phyloP scores from a whole-genome alignment of 345 rosid species.

The Abelmoschus esculentus region DNA sequence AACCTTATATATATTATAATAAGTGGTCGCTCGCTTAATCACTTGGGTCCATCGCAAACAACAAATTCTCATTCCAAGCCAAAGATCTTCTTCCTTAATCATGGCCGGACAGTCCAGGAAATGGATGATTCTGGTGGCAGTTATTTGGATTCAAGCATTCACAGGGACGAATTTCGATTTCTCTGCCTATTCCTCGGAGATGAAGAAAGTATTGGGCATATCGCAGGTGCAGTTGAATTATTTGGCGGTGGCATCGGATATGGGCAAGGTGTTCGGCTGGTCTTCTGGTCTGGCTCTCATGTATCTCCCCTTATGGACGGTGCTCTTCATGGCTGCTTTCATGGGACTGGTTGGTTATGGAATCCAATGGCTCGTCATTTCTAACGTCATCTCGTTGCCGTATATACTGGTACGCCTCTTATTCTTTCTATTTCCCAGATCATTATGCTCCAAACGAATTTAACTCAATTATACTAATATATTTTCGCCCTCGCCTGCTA shows the following conservation, averaged over 20 bases:
- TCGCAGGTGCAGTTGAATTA: constrained; percentile 92
- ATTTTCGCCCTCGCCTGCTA: too few relatives aligned
- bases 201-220: constrained; percentile 67
- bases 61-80: not conserved
- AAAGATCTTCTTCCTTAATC: not conserved
- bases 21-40: not conserved
- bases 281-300: constrained; percentile 79
- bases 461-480: too few relatives aligned
- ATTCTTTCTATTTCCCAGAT: not conserved
- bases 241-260: constrained; percentile 87
- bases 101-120: constrained; percentile 85
- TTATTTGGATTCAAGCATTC: constrained; percentile 94
- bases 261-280: constrained; percentile 92
- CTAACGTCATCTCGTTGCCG: constrained; percentile 53
- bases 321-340: constrained; percentile 72
- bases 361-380: constrained; percentile 79
- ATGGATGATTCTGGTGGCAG: constrained; percentile 92
- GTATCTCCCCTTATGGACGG: constrained; percentile 63
- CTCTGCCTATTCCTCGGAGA: constrained; percentile 72
- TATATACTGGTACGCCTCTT: constrained; percentile 52
- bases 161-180: constrained; percentile 97
- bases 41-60: not conserved
- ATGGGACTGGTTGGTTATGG: constrained; percentile 86
- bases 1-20: too few relatives aligned
- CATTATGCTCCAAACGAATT: not conserved